Evolutionary conservation across 2,329 filamentous ascomycete species (phyloP), one percentile per base, ranked within the genome.

Genomic region (Clonostachys solani): DNA sequence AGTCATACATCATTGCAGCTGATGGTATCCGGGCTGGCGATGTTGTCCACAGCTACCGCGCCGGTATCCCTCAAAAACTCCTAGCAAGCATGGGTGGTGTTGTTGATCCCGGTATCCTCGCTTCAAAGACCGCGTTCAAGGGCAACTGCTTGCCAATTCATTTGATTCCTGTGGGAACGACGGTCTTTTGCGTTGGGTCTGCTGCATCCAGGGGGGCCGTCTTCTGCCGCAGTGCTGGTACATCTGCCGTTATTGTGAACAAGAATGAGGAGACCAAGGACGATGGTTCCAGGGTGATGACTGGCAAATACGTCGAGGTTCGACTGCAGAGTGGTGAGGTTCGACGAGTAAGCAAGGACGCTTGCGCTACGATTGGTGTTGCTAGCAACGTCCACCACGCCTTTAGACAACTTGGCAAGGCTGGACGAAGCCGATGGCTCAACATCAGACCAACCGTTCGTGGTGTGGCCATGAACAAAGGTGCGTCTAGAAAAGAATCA

Each of bases 391-490:
- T 87, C 42, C 87, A 96, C 65, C 87, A 91, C 66, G 89, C 96
- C 56, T 95, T 95, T 68, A 79, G 83, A 54, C 89, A 94, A 62
- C 79, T 99, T 48, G 95, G 95, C 59, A 99, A 99, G 74, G 94
- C 94, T 58, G 94, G 94, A 63, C 83, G 95, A 60, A 91, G 86
- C 58, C 83, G 94, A 61, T 96, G 91, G 92, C 71, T 97, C 55
- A 94, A 94, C 63, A 96, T 95, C 62, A 80, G 94, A 56, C 94
- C 94, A 15, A 96, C 94, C 1, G 94, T 99, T 41, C 85, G 95
- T 75, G 95, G 94, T 86, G 73, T 97, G 59, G 94, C 95, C 53
- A 99, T 99, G 95, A 99, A 99, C 75, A 91, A 92, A 66, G 83
- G 87, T 89, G 72, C 36, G 36, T 18, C 6, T n/a, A 38, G 8